A percentile compares a stretch with the other conserved stretches of the same genome.
These are phyloP conservation scores for Boletus vinaceobasis DNA, from an alignment of 768 basidiomycete species.

Conservation along the genomic window DNA sequence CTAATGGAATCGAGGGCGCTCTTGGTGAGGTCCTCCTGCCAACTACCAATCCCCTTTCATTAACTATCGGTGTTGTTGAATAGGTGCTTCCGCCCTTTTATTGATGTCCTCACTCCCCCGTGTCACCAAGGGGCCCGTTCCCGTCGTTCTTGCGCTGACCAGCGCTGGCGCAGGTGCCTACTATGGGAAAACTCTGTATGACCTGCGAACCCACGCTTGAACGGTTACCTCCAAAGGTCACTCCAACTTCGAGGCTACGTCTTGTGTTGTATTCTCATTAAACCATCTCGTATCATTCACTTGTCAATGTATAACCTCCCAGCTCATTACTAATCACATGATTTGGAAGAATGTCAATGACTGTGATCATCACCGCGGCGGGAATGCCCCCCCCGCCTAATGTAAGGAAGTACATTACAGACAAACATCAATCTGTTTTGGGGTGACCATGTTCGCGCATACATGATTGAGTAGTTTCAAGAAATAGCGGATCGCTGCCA, in stretches of 20 bases:
- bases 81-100: slow-evolving; percentile 75
- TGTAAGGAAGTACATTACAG: slow-evolving; percentile 15
- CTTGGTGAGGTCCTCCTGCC: slow-evolving; percentile 49
- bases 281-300: neutral
- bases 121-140: slow-evolving; percentile 70
- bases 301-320: neutral
- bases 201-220: slow-evolving; percentile 22
- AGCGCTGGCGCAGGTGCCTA: slow-evolving; percentile 61
- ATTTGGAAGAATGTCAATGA: slow-evolving; percentile 1
- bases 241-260: neutral
- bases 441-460: neutral
- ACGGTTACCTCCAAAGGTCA: neutral
- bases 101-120: slow-evolving; percentile 74
- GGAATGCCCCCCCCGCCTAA: neutral
- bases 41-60: neutral
- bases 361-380: neutral
- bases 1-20: slow-evolving; percentile 76
- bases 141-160: slow-evolving; percentile 57
- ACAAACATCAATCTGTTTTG: slow-evolving; percentile 4
- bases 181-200: slow-evolving; percentile 60
- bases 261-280: slow-evolving; percentile 10
- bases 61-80: neutral
- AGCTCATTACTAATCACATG: neutral
- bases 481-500: neutral
- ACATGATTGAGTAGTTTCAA: neutral